Percentiles rank a stretch among this genome's conserved stretches.
Evolutionary conservation across 139 green algal species (phyloP).

Genomic region (Haematococcus sp.): DNA sequence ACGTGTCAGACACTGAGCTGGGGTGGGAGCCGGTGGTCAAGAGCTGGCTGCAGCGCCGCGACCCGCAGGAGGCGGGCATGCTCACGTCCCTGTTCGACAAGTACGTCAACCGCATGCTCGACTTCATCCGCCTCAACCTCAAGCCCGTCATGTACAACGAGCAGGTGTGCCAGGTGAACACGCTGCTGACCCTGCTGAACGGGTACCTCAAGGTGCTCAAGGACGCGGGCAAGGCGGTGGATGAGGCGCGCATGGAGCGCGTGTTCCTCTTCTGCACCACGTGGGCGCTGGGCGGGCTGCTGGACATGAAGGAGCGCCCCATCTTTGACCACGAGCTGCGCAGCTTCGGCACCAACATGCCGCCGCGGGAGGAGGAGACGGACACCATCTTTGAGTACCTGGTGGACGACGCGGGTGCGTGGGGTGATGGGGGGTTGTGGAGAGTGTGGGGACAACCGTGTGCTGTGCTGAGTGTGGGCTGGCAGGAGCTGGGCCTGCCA

Average conservation of each 20-base stretch:
- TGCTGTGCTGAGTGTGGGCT: too few relatives aligned
- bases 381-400: constrained; percentile 88
- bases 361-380: constrained; percentile 44
- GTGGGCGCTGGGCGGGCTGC: constrained; percentile 85
- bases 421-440: neutral
- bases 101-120: constrained; percentile 76
- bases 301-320: constrained; percentile 71
- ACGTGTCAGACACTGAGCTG: constrained; percentile 87
- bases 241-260: constrained; percentile 67
- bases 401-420: constrained; percentile 57
- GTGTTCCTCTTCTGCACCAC: constrained; percentile 86
- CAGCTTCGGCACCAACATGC: constrained; percentile 37
- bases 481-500: too few relatives aligned
- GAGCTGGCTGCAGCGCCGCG: constrained; percentile 75
- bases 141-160: constrained; percentile 87
- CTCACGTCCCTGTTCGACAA: constrained; percentile 80
- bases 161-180: constrained; percentile 74
- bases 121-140: constrained; percentile 71
- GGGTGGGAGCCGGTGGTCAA: constrained; percentile 84
- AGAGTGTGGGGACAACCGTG: too few relatives aligned
- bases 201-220: constrained; percentile 53
- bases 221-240: constrained; percentile 30
- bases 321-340: constrained; percentile 68
- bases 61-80: constrained; percentile 46
- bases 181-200: constrained; percentile 80